Percentiles rank a stretch among this genome's conserved stretches.
These are phyloP conservation scores for Fusarium begoniae DNA, from an alignment of 2,329 filamentous ascomycete species.

Conservation along the genomic window DNA sequence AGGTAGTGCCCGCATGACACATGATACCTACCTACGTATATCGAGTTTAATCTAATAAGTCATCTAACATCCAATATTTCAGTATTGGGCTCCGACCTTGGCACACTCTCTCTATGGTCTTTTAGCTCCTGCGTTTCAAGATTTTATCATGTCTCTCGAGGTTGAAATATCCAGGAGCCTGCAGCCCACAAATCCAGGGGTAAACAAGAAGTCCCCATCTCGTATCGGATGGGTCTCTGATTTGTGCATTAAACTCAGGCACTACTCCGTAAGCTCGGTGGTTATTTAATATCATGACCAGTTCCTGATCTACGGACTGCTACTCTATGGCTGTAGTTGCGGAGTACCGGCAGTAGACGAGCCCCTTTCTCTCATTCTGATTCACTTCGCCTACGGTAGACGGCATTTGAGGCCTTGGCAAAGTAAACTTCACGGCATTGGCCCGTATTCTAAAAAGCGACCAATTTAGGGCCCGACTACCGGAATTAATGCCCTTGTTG, in stretches of 20 bases:
- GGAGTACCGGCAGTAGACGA: neutral
- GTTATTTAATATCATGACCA: neutral
- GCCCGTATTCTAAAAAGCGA: neutral
- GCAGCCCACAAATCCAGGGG: slow-evolving; percentile 29
- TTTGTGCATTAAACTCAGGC: slow-evolving; percentile 24
- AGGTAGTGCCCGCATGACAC: slow-evolving; percentile 1
- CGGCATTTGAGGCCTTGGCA: slow-evolving; percentile 20
- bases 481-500: neutral
- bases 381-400: neutral
- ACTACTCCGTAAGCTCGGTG: neutral
- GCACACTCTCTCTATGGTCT: neutral
- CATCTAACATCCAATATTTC: neutral
- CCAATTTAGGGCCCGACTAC: slow-evolving; percentile 4
- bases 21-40: neutral
- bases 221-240: slow-evolving; percentile 27
- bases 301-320: slow-evolving; percentile 9
- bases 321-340: neutral
- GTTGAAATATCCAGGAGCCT: neutral
- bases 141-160: neutral
- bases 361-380: neutral
- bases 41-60: neutral
- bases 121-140: neutral
- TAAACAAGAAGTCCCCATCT: slow-evolving; percentile 13
- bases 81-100: neutral
- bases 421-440: neutral